Evolutionary conservation across 805 yeast species (phyloP), one percentile per base, ranked within the genome.

Genomic region (Zygoascus biomembranicola): DNA sequence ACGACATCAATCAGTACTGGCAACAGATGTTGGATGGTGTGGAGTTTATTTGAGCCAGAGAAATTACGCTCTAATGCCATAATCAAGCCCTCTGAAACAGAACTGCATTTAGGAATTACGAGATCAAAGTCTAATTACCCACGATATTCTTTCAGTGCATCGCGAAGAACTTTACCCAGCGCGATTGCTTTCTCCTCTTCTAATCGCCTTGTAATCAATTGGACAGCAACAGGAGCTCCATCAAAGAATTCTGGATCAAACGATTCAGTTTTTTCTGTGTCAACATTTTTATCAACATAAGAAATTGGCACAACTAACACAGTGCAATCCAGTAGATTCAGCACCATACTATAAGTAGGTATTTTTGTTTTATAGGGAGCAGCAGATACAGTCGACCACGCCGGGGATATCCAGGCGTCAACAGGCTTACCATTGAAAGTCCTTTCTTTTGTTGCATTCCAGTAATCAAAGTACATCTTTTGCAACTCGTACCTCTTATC

Each of bases 121-220:
- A 23, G 6, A 23, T 23, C 28, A 23, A 23, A 23, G 3, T 23
- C 28, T 23, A 23, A 23, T 6, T 37, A 37, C 42, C 42, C 18
- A 16, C n/a, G 42, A 37, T 5, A 16, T n/a, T 23, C 31, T 31
- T 47, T 32, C 14, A 51, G 45, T 4, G 42, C 50, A n/a, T 35
- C 43, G 14, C 32, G 50, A 14, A 47, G n/a, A 6, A 39, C 16
- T 20, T n/a, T 16, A 10, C 49, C 45, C 5, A 23, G 6, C 20
- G 45, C 32, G 6, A 81, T 61, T 1, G 74, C 78, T 59, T 79
- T 79, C 60, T 83, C 87, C 58, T 83, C 88, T 57, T 80, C 76
- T 18, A 73, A 68, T 49, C 77, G 73, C 54, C 74, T 71, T 13
- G 84, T 79, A 1, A 81, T 78, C 35, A 83, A 65, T 63, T 82